Evolutionary conservation across 345 rosid genomes (phyloP), one percentile per base, ranked within the genome.

Genomic region (Eutrema heterophyllum): DNA sequence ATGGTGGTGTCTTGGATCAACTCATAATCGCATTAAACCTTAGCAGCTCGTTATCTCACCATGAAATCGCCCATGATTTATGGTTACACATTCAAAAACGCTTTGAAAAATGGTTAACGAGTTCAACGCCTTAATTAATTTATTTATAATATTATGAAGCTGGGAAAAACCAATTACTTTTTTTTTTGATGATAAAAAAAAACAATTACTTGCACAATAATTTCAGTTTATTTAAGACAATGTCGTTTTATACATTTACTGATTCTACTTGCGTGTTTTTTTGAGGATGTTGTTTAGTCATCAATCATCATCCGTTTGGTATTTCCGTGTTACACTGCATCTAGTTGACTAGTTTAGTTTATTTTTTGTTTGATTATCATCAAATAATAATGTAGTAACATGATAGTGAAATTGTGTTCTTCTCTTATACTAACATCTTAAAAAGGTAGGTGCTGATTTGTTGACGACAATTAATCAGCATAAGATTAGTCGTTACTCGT

Each of bases 401-500:
- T 68, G 32, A 26, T 67, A 38, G 15, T 40, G 40, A 40, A 68
- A 10, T 10, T 27, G 41, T 16, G 32, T 3, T 2, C 15, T 65
- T 15, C 58, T 38, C 48, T 5, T 52, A 29, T 4, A 27, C 16
- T 16, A 54, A 30, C 9, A 68, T 12, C 14, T 54, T 30, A 16
- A 7, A 11, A 13, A 13, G 15, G 45, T 54, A 69, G 64, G 26
- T 56, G 32, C 0, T 45, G 21, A 43, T 68, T 62, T 73, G 77
- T 24, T 54, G 41, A 64, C 50, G 41, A 64, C 50, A 8, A 54
- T 45, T 35, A 26, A 41, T 64, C 65, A 64, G 0, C 64, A 53
- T 9, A 33, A 21, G 64, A 55, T 54, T 33, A 54, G 64, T 64
- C 48, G 33, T 53, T 64, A 55, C 65, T 64, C 15, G n/a, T 63